phyloP scores from a whole-genome alignment of 225 moss, liverwort and hornwort species.

The Rhytidiadelphus loreus region DNA sequence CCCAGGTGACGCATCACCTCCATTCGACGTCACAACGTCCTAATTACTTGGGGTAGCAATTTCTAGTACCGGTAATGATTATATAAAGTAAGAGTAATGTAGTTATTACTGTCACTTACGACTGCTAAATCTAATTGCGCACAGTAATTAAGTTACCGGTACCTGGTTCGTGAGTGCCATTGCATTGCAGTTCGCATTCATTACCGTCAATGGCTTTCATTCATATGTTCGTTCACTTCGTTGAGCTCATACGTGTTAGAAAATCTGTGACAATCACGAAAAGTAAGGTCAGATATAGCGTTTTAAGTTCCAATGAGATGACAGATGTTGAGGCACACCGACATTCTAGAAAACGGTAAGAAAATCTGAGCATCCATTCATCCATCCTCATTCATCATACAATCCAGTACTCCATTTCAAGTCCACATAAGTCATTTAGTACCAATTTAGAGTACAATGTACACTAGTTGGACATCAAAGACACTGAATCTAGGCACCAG shows the following conservation, averaged over 20 bases:
- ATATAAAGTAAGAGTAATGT: neutral
- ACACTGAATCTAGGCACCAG: neutral
- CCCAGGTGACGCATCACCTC: neutral
- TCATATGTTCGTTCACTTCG: neutral
- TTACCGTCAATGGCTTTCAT: neutral
- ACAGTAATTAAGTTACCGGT: neutral
- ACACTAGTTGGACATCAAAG: neutral
- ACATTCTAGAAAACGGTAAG: neutral
- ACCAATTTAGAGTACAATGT: neutral
- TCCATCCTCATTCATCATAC: neutral
- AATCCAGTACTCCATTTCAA: neutral
- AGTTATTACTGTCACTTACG: neutral
- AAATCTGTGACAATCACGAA: conserved; percentile 7
- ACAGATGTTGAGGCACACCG: neutral
- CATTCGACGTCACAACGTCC: neutral
- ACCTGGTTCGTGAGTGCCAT: neutral
- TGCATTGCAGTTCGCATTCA: neutral
- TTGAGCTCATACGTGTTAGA: neutral
- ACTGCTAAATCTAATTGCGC: neutral
- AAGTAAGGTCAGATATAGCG: neutral
- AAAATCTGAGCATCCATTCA: neutral
- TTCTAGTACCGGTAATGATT: neutral
- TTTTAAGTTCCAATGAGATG: neutral
- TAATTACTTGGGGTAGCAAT: neutral
- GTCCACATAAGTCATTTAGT: too few species aligned